A percentile compares a stretch with the other conserved stretches of the same genome.
These are phyloP conservation scores for Blastocystis sp. DNA, from an alignment of 352 stramenopile genomes.

Conservation along the genomic window DNA sequence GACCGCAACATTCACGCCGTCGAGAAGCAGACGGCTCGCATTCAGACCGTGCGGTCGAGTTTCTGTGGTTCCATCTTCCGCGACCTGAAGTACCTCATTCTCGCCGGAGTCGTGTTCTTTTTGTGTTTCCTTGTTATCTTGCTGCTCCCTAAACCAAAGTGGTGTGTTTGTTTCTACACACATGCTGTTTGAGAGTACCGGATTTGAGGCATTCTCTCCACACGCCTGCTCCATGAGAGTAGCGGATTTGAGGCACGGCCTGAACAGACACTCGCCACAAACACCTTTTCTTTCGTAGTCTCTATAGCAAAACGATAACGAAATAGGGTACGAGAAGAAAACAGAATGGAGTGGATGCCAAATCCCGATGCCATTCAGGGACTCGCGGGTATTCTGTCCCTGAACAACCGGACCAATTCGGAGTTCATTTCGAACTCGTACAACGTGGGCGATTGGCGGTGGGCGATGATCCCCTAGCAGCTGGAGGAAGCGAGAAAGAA, in stretches of 20 bases:
- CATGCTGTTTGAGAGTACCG: not conserved
- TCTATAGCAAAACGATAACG: not conserved
- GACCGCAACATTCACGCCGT: conserved; percentile 19
- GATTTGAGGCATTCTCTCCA: not conserved
- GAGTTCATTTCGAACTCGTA: conserved; percentile 13
- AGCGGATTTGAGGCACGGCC: not conserved
- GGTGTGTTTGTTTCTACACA: not conserved
- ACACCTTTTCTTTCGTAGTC: not conserved
- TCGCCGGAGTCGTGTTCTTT: not conserved
- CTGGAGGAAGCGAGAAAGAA: conserved; percentile 61
- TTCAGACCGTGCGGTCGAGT: not conserved
- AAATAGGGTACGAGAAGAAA: not conserved
- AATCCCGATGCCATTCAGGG: conserved; percentile 24
- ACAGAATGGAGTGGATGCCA: conserved; percentile 30
- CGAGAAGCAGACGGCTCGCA: not conserved
- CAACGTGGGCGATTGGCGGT: not conserved
- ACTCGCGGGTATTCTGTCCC: conserved; percentile 19
- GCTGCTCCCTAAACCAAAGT: conserved; percentile 32
- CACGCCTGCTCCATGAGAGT: not conserved
- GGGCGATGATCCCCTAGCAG: not conserved
- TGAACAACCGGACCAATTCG: not conserved
- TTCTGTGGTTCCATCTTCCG: conserved; percentile 22
- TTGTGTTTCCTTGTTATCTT: conserved; percentile 20
- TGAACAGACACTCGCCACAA: not conserved
- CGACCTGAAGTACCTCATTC: not conserved